Base-by-base conservation (phyloP, 805 yeast genomes). In the Metschnikowia similis region DNA sequence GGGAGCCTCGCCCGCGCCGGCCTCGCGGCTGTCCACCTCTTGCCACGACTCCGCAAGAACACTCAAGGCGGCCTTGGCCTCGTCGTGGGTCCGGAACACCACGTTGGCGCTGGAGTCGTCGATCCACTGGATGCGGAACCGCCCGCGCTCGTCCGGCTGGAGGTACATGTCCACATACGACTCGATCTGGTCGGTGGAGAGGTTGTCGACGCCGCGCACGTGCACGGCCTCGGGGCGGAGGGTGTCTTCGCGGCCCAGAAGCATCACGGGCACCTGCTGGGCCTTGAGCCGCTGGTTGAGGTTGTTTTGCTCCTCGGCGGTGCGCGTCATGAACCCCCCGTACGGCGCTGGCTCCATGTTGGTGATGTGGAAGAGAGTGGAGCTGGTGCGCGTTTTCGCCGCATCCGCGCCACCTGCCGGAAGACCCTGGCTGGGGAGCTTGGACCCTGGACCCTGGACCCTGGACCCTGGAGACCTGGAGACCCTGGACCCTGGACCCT, bases 191-290 rank as follows among this genome's bases (percentile, higher is more conserved):
- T 76, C 72, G 7, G 87, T 82, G 39, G 84, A 75, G 41, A 85
- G 68, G 48, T 76, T 80, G 53, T 84, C 87, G 3, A 85, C 89
- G 17, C 91, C 91, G 40, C 69, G 62, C 4, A 85, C 53, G 48
- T 67, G 71, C 16, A 85, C 53, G 0, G 84, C 75, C 30, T 76
- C 79, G 2, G 78, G 75, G 43, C 84, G 61, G 34, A 72, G 49
- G 1, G 58, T 58, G 50, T 72, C 71, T 6, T 64, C 52, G 40
- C 53, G 49, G 21, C 72, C 72, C 45, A 69, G 62, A 32, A 67
- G 63, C 4, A 41, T 49, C 10, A 74, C 67, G 31, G 68, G 68
- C 16, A 70, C 64, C 42, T 64, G 56, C 49, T 72, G 74, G 39
- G 59, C 57, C 50, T 66, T 55, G 27, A 72, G 59, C 42, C 55